phyloP scores from a whole-genome alignment of 441 rosid species.

The Iberis amara region DNA sequence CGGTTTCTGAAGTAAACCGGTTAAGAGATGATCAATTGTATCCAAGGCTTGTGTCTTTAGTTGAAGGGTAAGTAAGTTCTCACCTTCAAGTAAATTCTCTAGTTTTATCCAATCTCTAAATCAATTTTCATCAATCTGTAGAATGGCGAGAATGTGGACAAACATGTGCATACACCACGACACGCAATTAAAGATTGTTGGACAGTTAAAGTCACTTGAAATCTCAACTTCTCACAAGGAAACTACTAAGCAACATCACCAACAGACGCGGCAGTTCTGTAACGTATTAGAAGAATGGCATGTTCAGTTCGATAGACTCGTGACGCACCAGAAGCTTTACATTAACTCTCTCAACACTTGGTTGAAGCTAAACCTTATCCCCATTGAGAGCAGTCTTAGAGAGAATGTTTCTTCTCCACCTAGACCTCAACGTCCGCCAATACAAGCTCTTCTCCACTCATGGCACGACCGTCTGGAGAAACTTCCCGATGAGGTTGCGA shows the following conservation, averaged over 20 bases:
- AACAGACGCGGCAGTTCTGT: slow-evolving; percentile 47
- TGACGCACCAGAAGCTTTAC: slow-evolving; percentile 49
- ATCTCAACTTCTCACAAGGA: slow-evolving; percentile 42
- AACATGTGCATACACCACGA: slow-evolving; percentile 47
- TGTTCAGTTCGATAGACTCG: slow-evolving; percentile 46
- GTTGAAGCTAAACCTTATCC: slow-evolving; percentile 61
- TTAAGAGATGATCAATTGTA: slow-evolving; percentile 57
- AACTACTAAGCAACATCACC: slow-evolving; percentile 53
- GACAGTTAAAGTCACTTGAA: slow-evolving; percentile 48
- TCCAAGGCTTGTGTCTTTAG: slow-evolving; percentile 48
- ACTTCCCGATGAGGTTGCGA: slow-evolving; percentile 57
- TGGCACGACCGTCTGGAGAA: slow-evolving; percentile 55
- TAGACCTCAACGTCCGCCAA: slow-evolving; percentile 48
- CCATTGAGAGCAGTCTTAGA: slow-evolving; percentile 55
- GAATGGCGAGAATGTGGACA: slow-evolving; percentile 64
- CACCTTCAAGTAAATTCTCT: background rate
- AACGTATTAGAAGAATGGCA: slow-evolving; percentile 47
- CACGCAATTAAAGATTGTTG: slow-evolving; percentile 41
- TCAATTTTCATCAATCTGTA: slow-evolving; percentile 21
- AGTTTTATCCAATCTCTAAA: background rate
- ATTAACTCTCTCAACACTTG: slow-evolving; percentile 52
- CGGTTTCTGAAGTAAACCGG: slow-evolving; percentile 57
- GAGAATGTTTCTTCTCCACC: slow-evolving; percentile 61
- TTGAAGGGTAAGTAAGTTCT: slow-evolving; percentile 43
- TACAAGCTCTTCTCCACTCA: slow-evolving; percentile 48